Conservation (phyloP, 106 monocot genomes). For the Allium fistulosum region DNA sequence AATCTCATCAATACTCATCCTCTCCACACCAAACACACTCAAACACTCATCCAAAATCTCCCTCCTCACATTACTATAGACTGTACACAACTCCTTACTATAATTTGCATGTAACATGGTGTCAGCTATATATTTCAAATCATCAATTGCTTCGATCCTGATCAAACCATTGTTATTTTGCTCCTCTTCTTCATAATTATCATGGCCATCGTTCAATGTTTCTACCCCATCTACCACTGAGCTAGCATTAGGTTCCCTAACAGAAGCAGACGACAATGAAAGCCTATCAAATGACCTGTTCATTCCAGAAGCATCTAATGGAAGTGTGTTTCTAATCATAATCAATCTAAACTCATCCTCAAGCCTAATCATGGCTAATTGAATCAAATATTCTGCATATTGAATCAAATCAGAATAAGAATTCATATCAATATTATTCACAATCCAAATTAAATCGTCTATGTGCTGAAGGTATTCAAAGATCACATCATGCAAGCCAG, state of each 20-base stretch:
- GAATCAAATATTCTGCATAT: constrained; percentile 53
- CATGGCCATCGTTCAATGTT: background rate
- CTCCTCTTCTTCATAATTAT: background rate
- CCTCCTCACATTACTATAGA: constrained; percentile 8
- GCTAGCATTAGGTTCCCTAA: constrained; percentile 4
- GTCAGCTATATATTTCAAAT: constrained; percentile 41
- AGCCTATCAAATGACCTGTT: constrained; percentile 11
- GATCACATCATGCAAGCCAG: constrained; percentile 25
- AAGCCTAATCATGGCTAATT: constrained; percentile 54
- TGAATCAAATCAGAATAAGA: constrained; percentile 6
- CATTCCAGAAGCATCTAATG: constrained; percentile 34
- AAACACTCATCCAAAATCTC: constrained; percentile 41
- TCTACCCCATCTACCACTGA: constrained; percentile 3
- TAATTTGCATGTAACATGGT: constrained; percentile 6
- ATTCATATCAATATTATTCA: background rate
- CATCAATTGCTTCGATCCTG: constrained; percentile 19
- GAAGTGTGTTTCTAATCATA: constrained; percentile 45
- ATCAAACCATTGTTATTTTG: constrained; percentile 21
- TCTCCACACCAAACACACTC: constrained; percentile 25
- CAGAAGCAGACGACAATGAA: constrained; percentile 15
- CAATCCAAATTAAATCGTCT: constrained; percentile 44
- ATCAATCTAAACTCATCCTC: constrained; percentile 78
- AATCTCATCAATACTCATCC: constrained; percentile 49
- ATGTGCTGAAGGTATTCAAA: constrained; percentile 52
- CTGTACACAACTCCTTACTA: constrained; percentile 9